phyloP scores from a whole-genome alignment of 306 rosid species.

The Malus asiatica region DNA sequence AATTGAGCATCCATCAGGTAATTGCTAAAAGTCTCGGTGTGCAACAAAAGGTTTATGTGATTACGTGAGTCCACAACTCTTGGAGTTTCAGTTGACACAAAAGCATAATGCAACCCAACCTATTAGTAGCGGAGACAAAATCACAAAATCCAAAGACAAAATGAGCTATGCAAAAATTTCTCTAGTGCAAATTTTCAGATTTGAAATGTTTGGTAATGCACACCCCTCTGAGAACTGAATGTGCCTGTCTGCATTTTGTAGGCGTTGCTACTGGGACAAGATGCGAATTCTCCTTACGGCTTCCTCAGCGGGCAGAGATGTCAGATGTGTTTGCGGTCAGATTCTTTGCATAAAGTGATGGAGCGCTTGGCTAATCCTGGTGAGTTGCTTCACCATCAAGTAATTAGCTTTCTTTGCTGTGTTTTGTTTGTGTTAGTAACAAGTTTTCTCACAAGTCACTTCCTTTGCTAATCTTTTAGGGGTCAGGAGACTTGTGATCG shows the following conservation, averaged over 20 bases:
- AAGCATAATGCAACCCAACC: neutral
- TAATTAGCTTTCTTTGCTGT: neutral
- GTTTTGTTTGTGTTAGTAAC: neutral
- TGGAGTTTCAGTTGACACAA: neutral
- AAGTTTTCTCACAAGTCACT: conserved; percentile 7
- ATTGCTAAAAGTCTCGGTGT: neutral
- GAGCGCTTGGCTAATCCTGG: conserved; percentile 73
- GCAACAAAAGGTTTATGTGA: neutral
- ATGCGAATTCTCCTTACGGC: conserved; percentile 46
- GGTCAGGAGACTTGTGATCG: conserved; percentile 78
- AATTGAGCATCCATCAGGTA: conserved; percentile 77
- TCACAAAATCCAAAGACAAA: neutral
- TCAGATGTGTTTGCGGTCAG: conserved; percentile 83
- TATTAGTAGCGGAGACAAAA: neutral
- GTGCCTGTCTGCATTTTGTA: conserved; percentile 7
- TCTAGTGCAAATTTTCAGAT: neutral
- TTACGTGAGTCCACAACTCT: neutral
- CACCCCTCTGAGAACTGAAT: neutral
- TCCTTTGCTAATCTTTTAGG: conserved; percentile 34
- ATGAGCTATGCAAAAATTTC: neutral
- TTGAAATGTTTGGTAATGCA: neutral
- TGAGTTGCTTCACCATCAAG: conserved; percentile 15
- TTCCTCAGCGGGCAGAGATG: conserved; percentile 52
- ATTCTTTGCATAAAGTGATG: conserved; percentile 70
- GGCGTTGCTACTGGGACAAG: conserved; percentile 72